Conservation (phyloP, 371 early-diverging fungal genomes). For the Haplosporangium sp. region DNA sequence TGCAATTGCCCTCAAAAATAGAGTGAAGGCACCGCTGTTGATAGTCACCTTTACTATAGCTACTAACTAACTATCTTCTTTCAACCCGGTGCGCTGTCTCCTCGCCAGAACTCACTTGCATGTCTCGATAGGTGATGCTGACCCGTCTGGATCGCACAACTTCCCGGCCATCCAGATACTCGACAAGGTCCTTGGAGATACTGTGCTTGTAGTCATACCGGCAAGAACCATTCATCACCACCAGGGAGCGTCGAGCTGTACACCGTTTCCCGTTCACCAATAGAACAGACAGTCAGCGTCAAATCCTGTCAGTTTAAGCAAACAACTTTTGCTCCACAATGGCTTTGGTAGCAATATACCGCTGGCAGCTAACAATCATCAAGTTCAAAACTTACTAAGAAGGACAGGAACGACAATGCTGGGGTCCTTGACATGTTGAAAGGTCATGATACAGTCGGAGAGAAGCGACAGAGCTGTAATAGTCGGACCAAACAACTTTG, state of each 20-base stretch:
- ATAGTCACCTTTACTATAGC: background rate
- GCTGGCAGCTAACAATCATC: background rate
- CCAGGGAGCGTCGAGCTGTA: constrained; percentile 70
- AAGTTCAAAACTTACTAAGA: constrained; percentile 58
- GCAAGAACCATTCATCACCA: constrained; percentile 70
- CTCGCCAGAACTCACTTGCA: constrained; percentile 9
- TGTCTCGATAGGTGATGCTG: constrained; percentile 54
- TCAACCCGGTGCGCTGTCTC: background rate
- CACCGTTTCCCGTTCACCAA: background rate
- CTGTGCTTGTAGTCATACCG: constrained; percentile 75
- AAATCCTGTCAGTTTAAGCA: too few relatives aligned
- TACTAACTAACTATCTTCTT: too few relatives aligned
- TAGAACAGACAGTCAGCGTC: too few relatives aligned
- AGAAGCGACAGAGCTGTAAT: constrained; percentile 74
- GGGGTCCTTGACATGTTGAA: constrained; percentile 56
- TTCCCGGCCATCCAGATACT: constrained; percentile 45
- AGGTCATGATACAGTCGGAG: constrained; percentile 78
- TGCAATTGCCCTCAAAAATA: too few relatives aligned
- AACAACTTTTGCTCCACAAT: background rate
- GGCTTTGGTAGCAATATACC: background rate
- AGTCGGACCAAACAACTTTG: constrained; percentile 72
- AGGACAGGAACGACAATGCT: constrained; percentile 52
- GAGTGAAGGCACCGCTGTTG: background rate
- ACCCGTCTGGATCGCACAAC: constrained; percentile 61
- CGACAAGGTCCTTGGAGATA: constrained; percentile 73